Evolutionary conservation across 2,329 filamentous ascomycete genomes (phyloP), one percentile per base, ranked within the genome.

Genomic region (Cladobotryum protrusum): DNA sequence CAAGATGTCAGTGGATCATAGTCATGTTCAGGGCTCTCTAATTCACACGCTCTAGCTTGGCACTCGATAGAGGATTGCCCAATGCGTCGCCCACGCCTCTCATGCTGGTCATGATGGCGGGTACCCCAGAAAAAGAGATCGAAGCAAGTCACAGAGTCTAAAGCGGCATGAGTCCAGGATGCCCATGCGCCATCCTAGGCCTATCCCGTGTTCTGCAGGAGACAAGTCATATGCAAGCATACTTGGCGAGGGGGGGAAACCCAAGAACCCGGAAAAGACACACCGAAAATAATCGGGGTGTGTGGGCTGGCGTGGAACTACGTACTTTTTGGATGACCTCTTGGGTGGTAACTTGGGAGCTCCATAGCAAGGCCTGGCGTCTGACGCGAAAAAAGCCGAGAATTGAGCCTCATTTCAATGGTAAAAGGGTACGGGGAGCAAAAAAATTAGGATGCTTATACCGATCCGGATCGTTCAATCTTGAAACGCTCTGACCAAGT

Each of bases 221-320:
- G 32, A 35, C 44, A 36, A n/a, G 44, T 35, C 44, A 36, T 37
- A 46, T 37, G 44, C 32, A 37, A 17, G 13, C 8, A 35, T 8
- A 29, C 18, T 19, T 20, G 29, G 19, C 34, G 45, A 39, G 29
- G 20, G 20, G 14, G 12, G 3, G 24, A 7, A 24, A 44, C 19
- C 42, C 42, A 44, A 11, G 42, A 44, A 32, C n/a, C 42, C 19
- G 42, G 42, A 18, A 33, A 44, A 24, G 7, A 44, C 29, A 18
- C 42, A 24, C 42, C 42, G 42, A 44, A 32, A 34, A 44, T 44
- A 29, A 34, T 44, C 42, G 42, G 42, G 20, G 15, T 42, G 15
- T 42, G 17, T 19, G 19, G 39, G 39, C 39, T 19, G 13, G 39
- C 39, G 15, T 15, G 3, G 15, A 15, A 17, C 18, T 29, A 29